phyloP scores from a whole-genome alignment of 495 filamentous ascomycete species.

The Aspergillus biplanus region DNA sequence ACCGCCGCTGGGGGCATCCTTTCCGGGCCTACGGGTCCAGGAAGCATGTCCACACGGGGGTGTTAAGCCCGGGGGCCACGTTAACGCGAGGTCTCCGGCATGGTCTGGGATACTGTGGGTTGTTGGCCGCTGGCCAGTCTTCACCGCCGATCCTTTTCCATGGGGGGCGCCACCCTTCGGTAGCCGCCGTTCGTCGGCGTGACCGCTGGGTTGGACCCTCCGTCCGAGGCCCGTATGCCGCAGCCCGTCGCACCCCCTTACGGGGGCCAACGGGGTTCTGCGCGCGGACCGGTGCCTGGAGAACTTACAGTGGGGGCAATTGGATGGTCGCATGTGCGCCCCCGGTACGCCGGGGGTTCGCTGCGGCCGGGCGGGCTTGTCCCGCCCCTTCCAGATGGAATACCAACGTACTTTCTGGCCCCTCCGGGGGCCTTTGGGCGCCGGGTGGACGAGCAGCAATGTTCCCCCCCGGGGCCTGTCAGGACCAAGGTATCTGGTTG shows the following conservation, averaged over 20 bases:
- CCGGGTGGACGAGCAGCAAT: not conserved
- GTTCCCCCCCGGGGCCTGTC: not conserved
- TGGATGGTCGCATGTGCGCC: constrained; percentile 2
- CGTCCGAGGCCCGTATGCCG: constrained; percentile 6
- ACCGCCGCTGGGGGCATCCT: constrained; percentile 1
- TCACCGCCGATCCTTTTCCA: not conserved
- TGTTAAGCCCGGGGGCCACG: constrained; percentile 5
- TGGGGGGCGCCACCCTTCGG: constrained; percentile 6
- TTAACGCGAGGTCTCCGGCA: not conserved
- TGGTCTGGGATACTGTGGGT: constrained; percentile 5
- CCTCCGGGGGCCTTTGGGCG: not conserved
- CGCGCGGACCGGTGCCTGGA: constrained; percentile 4
- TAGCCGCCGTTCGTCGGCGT: constrained; percentile 2
- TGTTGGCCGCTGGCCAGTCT: constrained; percentile 3
- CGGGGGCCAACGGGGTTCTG: not conserved
- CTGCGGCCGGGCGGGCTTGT: not conserved
- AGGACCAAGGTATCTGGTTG: constrained; percentile 8
- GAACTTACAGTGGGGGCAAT: constrained; percentile 4
- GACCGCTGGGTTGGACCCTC: constrained; percentile 1
- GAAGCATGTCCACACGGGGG: constrained; percentile 4
- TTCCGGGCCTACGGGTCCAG: not conserved
- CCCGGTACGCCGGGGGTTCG: constrained; percentile 4
- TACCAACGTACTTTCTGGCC: not conserved
- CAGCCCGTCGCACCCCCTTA: constrained; percentile 4
- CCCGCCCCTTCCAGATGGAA: not conserved